phyloP scores from a whole-genome alignment of 2,329 filamentous ascomycete genomes.

The Colletotrichum destructivum region DNA sequence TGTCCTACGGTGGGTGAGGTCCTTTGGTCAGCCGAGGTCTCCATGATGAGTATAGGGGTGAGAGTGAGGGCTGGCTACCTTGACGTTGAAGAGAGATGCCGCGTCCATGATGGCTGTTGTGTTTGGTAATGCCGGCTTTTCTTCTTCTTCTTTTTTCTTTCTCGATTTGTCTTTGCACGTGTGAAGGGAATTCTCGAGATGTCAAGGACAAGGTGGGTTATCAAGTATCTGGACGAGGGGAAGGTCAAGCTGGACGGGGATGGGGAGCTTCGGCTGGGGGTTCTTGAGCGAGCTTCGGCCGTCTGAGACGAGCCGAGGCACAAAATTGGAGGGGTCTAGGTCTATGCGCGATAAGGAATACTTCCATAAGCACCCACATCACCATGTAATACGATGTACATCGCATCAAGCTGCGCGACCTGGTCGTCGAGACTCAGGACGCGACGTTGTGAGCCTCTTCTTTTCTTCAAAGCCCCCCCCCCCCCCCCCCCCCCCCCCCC shows the following conservation, averaged over 20 bases:
- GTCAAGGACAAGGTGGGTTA: too few species aligned
- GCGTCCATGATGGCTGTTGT: slow-evolving; percentile 63
- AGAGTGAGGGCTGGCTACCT: slow-evolving; percentile 57
- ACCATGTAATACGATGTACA: background rate
- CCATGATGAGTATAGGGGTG: slow-evolving; percentile 1
- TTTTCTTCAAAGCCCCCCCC: background rate
- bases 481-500: too few species aligned
- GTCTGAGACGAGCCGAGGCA: slow-evolving; percentile 30
- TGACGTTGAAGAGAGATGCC: slow-evolving; percentile 70
- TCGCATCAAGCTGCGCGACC: background rate
- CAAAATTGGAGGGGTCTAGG: slow-evolving; percentile 23
- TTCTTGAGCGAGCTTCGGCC: slow-evolving; percentile 18
- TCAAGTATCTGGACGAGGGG: background rate
- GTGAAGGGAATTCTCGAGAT: background rate
- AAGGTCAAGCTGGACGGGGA: background rate
- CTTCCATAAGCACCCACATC: background rate
- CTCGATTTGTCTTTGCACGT: too few species aligned
- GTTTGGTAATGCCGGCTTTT: background rate
- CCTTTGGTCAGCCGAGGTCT: background rate
- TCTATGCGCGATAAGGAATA: slow-evolving; percentile 23
- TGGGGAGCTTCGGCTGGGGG: background rate
- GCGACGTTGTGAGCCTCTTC: background rate
- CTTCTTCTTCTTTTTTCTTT: too few species aligned
- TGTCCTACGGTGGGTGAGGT: slow-evolving; percentile 57
- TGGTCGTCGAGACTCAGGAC: slow-evolving; percentile 2